phyloP scores from a whole-genome alignment of 2,329 filamentous ascomycete species.

The Colletotrichum filicis region DNA sequence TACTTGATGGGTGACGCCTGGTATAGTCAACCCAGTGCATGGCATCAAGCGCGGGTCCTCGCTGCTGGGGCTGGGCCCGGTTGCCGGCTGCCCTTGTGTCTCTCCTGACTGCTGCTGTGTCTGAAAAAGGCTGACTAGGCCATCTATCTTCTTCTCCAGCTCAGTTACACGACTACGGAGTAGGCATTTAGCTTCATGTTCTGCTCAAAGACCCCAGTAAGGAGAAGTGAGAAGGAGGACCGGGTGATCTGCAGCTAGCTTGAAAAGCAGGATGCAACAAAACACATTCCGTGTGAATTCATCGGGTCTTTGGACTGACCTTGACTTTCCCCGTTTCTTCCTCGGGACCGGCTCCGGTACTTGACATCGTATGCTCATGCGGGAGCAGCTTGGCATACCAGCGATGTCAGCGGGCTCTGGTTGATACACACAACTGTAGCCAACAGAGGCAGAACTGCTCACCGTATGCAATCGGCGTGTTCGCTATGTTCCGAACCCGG shows the following conservation, averaged over 20 bases:
- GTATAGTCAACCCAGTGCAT: not conserved
- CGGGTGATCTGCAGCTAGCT: not conserved
- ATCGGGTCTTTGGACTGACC: slow-evolving; percentile 38
- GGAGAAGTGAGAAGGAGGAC: not conserved
- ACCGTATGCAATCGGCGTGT: slow-evolving; percentile 42
- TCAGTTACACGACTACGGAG: slow-evolving; percentile 47
- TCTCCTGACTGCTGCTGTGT: slow-evolving; percentile 38
- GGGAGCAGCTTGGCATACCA: slow-evolving; percentile 42
- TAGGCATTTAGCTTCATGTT: not conserved
- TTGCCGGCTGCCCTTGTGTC: not conserved
- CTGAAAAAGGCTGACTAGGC: slow-evolving; percentile 50
- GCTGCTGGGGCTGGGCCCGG: not conserved
- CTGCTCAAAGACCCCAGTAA: not conserved
- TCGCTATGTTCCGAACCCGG: slow-evolving; percentile 37
- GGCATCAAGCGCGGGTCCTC: not conserved
- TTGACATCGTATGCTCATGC: slow-evolving; percentile 47
- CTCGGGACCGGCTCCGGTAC: slow-evolving; percentile 47
- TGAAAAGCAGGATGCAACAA: not conserved
- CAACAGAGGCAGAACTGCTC: not conserved
- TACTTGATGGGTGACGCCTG: not conserved
- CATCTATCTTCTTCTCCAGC: slow-evolving; percentile 53
- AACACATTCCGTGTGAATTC: not conserved
- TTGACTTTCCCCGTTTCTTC: slow-evolving; percentile 49
- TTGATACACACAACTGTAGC: not conserved
- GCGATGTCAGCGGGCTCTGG: too few species aligned